Evolutionary conservation across 208 protist genomes (phyloP).

Genomic region (Trichomonas tenax): DNA sequence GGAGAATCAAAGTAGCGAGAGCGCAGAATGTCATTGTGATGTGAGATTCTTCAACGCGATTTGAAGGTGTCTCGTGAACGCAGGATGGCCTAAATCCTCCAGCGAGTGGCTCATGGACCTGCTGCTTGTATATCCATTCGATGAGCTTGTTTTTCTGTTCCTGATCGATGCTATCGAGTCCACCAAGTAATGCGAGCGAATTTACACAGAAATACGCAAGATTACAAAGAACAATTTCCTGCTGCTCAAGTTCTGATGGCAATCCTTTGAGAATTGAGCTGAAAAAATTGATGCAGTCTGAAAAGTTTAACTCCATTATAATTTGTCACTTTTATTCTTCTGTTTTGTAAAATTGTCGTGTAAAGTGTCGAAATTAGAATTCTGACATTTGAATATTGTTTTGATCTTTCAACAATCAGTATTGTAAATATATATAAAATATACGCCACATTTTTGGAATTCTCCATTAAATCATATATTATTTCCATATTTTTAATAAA

Average conservation of each 20-base stretch:
- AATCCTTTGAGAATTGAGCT: background rate
- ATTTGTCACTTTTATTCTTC: background rate
- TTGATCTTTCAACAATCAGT: too few relatives aligned
- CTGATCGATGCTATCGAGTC: background rate
- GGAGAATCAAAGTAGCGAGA: conserved; percentile 19
- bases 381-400: too few relatives aligned
- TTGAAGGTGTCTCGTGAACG: background rate
- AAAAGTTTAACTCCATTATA: background rate
- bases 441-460: too few relatives aligned
- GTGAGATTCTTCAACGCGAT: conserved; percentile 15
- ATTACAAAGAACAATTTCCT: conserved; percentile 25
- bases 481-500: too few relatives aligned
- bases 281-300: background rate
- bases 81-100: background rate
- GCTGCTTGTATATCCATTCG: conserved; percentile 27
- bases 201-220: conserved; percentile 29
- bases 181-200: conserved; percentile 23
- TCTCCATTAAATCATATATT: too few relatives aligned
- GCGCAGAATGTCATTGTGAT: conserved; percentile 33
- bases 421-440: too few relatives aligned
- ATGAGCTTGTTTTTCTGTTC: background rate
- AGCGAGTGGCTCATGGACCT: background rate
- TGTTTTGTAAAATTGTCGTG: too few relatives aligned
- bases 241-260: background rate
- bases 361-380: too few relatives aligned